Percentiles rank a stretch among this genome's conserved stretches.
phyloP scores from a whole-genome alignment of 2,329 filamentous ascomycete species.

The Sporothrix dimorphospora region DNA sequence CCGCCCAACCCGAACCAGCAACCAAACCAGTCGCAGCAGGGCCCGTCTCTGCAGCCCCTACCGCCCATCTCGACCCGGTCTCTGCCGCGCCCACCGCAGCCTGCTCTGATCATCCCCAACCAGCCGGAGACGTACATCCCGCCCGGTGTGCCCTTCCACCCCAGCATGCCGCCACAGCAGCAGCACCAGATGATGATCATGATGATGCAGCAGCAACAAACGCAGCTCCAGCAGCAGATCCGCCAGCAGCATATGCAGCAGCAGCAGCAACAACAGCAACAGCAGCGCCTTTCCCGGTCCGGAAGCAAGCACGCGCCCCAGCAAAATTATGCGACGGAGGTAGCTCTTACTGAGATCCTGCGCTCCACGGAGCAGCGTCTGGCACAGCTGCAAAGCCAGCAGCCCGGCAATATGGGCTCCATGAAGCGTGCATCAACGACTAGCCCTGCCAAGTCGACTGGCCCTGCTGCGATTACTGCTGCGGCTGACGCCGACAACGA shows the following conservation, averaged over 20 bases:
- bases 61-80: slow-evolving; percentile 21
- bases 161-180: slow-evolving; percentile 17
- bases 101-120: slow-evolving; percentile 27
- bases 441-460: background rate
- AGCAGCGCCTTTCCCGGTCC: background rate
- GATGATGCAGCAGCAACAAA: slow-evolving; percentile 28
- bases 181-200: slow-evolving; percentile 27
- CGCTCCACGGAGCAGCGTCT: slow-evolving; percentile 57
- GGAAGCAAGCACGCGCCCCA: slow-evolving; percentile 20
- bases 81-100: slow-evolving; percentile 30
- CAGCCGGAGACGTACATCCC: slow-evolving; percentile 14
- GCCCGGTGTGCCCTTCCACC: slow-evolving; percentile 7
- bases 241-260: slow-evolving; percentile 23
- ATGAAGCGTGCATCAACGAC: background rate
- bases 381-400: slow-evolving; percentile 28
- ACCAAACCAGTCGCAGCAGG: background rate
- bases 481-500: slow-evolving; percentile 2
- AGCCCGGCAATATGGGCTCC: background rate
- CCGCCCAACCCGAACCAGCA: background rate
- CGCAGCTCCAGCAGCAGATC: slow-evolving; percentile 24
- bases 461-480: background rate
- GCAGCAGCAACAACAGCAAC: slow-evolving; percentile 14
- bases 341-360: slow-evolving; percentile 56
- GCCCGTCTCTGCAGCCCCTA: slow-evolving; percentile 20
- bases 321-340: slow-evolving; percentile 44